Evolutionary conservation across 2,329 filamentous ascomycete genomes (phyloP), one percentile per base, ranked within the genome.

Genomic region (Lachnellula subtilissima): DNA sequence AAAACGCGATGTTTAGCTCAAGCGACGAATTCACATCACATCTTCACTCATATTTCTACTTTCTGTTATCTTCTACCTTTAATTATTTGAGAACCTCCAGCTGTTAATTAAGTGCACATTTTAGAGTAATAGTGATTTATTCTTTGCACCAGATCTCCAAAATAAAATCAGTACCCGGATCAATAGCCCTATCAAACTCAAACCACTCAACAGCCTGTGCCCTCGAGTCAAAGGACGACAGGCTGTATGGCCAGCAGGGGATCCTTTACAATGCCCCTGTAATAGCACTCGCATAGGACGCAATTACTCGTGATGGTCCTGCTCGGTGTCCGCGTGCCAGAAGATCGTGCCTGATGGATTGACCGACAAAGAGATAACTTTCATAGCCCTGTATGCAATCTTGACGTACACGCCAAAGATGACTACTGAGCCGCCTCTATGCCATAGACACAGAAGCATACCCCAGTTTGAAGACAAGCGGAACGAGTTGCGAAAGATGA

Each of bases 181-280:
- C 9, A 32, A 32, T 32, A 32, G 9, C 9, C 28, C 28, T 32
- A 12, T 11, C 9, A 32, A 32, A 32, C 9, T 32, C 9, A 32
- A 12, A 11, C 28, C 28, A 32, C 28, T 11, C 28, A 12, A 32
- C 28, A 32, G 28, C 9, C 9, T 9, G 1, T 32, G 12, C 28
- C 28, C 28, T 4, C 28, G 28, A 32, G 9, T 12, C 28, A 9
- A 32, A 12, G 12, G 12, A 11, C 9, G 66, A 0, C 74, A 45
- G 35, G 8, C 8, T 52, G 11, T 54, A 51, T 17, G 48, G 36
- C 6, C 79, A 81, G 57, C 78, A 80, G 54, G 74, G 74, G 2
- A 69, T 77, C 32, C 67, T 83, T 39, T 78, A 75, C 61, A 78
- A 80, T 56, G 72, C 76, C 1, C 65, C 82, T n/a, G 70, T 71